Conservation (phyloP, 345 rosid species). For the Eucalyptus marginata region DNA sequence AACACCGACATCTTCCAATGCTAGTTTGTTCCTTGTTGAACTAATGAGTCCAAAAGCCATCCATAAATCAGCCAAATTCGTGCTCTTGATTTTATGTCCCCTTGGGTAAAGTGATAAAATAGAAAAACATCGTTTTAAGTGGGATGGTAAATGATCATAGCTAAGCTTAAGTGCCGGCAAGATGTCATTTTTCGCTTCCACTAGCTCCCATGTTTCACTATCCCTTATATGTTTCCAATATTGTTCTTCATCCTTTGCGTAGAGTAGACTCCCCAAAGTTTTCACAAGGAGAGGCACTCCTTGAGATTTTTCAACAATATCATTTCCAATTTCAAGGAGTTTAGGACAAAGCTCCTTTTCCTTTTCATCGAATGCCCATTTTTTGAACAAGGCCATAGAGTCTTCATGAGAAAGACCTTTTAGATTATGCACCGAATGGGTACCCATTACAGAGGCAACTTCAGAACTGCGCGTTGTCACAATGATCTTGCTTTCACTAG, state of each 20-base stretch:
- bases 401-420: neutral
- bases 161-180: neutral
- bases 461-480: fast-evolving
- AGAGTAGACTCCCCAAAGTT: neutral
- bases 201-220: neutral
- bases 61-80: neutral
- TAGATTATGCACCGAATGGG: fast-evolving
- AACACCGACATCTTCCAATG: neutral
- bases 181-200: fast-evolving
- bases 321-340: neutral
- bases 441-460: fast-evolving
- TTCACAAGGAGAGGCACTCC: neutral
- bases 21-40: neutral
- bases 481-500: neutral
- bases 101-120: neutral
- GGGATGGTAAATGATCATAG: neutral
- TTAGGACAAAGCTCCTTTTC: neutral
- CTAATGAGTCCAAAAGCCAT: neutral
- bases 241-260: neutral
- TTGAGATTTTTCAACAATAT: neutral
- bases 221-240: neutral
- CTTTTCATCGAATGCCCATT: neutral
- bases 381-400: neutral
- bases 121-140: neutral
- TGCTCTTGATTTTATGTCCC: neutral